Evolutionary conservation across 208 protist species (phyloP), one percentile per base, ranked within the genome.

Genomic region (Giardia muris): DNA sequence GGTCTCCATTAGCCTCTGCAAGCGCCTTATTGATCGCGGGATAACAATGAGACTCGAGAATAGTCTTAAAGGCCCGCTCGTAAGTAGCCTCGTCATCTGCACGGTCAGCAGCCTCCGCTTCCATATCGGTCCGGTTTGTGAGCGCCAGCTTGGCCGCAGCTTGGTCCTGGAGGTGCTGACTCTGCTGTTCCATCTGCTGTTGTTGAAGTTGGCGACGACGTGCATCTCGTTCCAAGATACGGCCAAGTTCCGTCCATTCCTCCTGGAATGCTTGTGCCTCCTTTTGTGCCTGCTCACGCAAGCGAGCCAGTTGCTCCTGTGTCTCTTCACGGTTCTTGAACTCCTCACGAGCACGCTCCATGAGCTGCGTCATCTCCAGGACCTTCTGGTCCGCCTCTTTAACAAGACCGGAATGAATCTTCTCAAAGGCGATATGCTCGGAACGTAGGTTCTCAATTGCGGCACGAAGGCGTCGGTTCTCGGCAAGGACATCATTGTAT

Each of bases 391-490:
- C 86, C 42, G 4, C 4, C 19, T 89, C 86, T 4, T 44, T 46
- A 43, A 89, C 42, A 22, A 89, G 45, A 89, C 22, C 4, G 42
- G 86, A 89, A 44, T 89, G 86, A 46, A 44, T 89, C 86, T 89
- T 89, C 42, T 89, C 86, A 43, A 89, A 89, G n/a, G 4, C 4
- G 19, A 89, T 10, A 89, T 89, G 86, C 86, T 89, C 86, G 19
- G 86, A 46, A 46, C 86, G 4, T 4, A 89, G 42, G 42, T 89
- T 10, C 42, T 89, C 4, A 43, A 89, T 89, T 46, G 19, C 22
- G 19, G 86, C 19, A 43, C 86, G 86, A 4, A 89, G 86, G 3
- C 45, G 4, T 4, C 86, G 22, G 42, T 89, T 89, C 42, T 89
- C 4, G 4, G 86, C 86, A 10, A 89, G 42, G 19, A 89, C 45